Conservation (phyloP, 2,329 filamentous ascomycete species). For the Blastomyces gilchristii region DNA sequence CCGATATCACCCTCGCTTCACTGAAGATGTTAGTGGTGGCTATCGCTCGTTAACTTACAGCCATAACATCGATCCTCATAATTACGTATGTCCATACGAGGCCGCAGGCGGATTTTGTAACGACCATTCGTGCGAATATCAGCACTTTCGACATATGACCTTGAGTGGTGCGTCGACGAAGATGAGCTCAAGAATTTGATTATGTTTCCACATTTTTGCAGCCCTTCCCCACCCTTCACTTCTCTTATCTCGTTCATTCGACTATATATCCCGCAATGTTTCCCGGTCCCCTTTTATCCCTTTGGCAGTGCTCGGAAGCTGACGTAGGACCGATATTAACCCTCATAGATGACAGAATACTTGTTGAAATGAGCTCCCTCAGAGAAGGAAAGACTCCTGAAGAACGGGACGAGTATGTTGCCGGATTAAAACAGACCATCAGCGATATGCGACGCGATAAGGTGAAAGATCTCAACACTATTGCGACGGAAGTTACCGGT, state of each 20-base stretch:
- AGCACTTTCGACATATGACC: slow-evolving; percentile 69
- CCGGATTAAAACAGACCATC: slow-evolving; percentile 40
- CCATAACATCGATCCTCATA: slow-evolving; percentile 70
- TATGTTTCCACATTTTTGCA: slow-evolving; percentile 13
- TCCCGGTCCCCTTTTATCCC: slow-evolving; percentile 2
- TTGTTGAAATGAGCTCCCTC: slow-evolving; percentile 40
- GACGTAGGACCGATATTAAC: slow-evolving; percentile 32
- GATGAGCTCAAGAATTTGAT: slow-evolving; percentile 18
- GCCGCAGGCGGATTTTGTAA: slow-evolving; percentile 61
- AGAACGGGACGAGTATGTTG: slow-evolving; percentile 36
- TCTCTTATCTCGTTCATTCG: slow-evolving; percentile 8
- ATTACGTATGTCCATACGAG: slow-evolving; percentile 67
- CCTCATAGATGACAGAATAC: slow-evolving; percentile 41
- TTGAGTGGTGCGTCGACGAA: slow-evolving; percentile 59
- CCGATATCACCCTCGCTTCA: slow-evolving; percentile 75
- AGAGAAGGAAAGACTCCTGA: slow-evolving; percentile 37
- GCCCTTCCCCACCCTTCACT: slow-evolving; percentile 9
- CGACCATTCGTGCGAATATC: slow-evolving; percentile 59
- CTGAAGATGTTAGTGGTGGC: slow-evolving; percentile 58
- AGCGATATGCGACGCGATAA: slow-evolving; percentile 40
- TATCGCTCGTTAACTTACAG: slow-evolving; percentile 88
- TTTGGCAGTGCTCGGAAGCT: slow-evolving; percentile 19
- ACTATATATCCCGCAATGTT: slow-evolving; percentile 14
- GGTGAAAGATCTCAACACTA: slow-evolving; percentile 41
- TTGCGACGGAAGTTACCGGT: slow-evolving; percentile 40